phyloP scores from a whole-genome alignment of 2,329 filamentous ascomycete genomes.

The Myriosclerotinia scirpicola region DNA sequence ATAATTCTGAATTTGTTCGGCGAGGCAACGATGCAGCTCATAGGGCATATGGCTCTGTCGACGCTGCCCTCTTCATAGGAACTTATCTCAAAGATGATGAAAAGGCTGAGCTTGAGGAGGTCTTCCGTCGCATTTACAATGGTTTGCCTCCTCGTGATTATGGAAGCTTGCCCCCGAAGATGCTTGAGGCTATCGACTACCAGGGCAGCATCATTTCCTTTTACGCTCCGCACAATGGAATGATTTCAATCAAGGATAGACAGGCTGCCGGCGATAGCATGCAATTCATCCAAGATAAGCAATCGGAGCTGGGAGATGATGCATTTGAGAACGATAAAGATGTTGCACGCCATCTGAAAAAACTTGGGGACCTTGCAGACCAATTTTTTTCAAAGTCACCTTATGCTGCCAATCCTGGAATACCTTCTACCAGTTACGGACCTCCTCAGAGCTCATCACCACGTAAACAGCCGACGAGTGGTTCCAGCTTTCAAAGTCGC shows the following conservation, averaged over 20 bases:
- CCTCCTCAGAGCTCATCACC: background rate
- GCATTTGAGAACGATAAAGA: background rate
- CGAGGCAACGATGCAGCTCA: conserved; percentile 8
- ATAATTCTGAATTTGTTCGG: background rate
- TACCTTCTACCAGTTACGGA: background rate
- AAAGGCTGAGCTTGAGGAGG: background rate
- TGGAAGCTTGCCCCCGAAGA: background rate
- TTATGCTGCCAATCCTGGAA: background rate
- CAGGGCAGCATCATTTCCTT: background rate
- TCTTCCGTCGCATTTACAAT: background rate
- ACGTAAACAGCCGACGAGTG: too few species aligned
- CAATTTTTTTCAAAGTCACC: background rate
- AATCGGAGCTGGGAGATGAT: background rate
- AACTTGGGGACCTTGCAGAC: background rate
- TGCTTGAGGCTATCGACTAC: conserved; percentile 4
- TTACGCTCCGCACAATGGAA: background rate
- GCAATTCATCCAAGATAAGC: background rate
- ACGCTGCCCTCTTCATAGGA: background rate
- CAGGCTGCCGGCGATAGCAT: conserved; percentile 5
- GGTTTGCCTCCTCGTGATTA: background rate
- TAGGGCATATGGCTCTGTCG: background rate
- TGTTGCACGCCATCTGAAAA: background rate
- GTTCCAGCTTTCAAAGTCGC: background rate
- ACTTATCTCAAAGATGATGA: background rate
- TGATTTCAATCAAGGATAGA: conserved; percentile 3